Conservation (phyloP, 2,329 filamentous ascomycete species). For the Arthrobotrys conoides region DNA sequence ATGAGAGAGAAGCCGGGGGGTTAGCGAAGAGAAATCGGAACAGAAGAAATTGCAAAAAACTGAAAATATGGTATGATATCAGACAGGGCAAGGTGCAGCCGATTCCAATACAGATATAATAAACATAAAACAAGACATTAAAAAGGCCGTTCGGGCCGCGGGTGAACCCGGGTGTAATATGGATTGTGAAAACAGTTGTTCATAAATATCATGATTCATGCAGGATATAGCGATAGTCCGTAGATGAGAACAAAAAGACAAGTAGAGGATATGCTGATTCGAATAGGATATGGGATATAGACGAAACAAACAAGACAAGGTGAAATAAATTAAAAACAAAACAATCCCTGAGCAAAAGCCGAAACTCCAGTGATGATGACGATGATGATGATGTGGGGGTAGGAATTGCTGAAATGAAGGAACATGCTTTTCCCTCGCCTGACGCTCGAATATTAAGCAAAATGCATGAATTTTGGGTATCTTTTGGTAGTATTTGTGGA, state of each 20-base stretch:
- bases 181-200: slow-evolving; percentile 16
- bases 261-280: slow-evolving; percentile 6
- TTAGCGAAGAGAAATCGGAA: slow-evolving; percentile 12
- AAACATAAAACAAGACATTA: slow-evolving; percentile 57
- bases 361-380: slow-evolving; percentile 48
- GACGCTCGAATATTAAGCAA: slow-evolving; percentile 35
- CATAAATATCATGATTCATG: slow-evolving; percentile 58
- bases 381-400: slow-evolving; percentile 34
- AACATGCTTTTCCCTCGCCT: slow-evolving; percentile 28
- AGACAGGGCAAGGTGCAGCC: slow-evolving; percentile 22
- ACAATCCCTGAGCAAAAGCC: not conserved
- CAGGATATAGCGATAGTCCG: slow-evolving; percentile 34
- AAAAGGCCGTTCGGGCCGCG: slow-evolving; percentile 27
- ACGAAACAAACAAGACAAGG: not conserved
- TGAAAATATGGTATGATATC: slow-evolving; percentile 24
- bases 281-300: slow-evolving; percentile 20
- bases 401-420: slow-evolving; percentile 15
- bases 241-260: not conserved
- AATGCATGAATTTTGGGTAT: slow-evolving; percentile 59
- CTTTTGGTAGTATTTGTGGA: slow-evolving; percentile 17
- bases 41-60: slow-evolving; percentile 19
- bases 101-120: slow-evolving; percentile 29
- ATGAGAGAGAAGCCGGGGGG: slow-evolving; percentile 10
- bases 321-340: not conserved
- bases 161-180: slow-evolving; percentile 39